A percentile compares a stretch with the other conserved stretches of the same genome.
These are phyloP conservation scores for Hypoxylon intermedium DNA, from an alignment of 495 filamentous ascomycete genomes.

Conservation along the genomic window DNA sequence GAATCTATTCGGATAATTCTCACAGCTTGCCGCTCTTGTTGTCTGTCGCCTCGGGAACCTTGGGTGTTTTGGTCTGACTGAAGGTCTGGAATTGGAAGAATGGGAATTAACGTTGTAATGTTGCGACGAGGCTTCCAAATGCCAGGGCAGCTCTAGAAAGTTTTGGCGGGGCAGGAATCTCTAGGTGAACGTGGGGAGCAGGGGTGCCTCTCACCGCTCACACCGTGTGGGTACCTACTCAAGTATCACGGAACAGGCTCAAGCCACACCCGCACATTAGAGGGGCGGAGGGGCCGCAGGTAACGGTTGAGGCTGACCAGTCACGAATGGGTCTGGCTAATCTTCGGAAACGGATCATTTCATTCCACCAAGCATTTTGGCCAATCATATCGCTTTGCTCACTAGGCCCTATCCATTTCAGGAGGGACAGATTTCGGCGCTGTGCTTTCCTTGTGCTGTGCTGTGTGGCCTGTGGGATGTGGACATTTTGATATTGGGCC, in stretches of 20 bases:
- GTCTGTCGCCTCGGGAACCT: too few species aligned
- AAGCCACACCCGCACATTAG: too few species aligned
- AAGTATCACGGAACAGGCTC: too few species aligned
- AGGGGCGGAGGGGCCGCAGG: too few species aligned
- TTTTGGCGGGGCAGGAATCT: constrained; percentile 54
- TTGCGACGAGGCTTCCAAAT: constrained; percentile 27
- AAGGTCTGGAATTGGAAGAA: too few species aligned
- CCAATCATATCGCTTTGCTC: constrained; percentile 19
- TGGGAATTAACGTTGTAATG: too few species aligned
- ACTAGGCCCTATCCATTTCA: constrained; percentile 30
- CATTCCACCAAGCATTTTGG: constrained; percentile 1
- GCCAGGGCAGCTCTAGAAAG: constrained; percentile 20
- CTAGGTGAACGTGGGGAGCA: constrained; percentile 24
- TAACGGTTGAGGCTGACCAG: constrained; percentile 6
- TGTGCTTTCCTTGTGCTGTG: constrained; percentile 2
- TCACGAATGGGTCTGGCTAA: constrained; percentile 8
- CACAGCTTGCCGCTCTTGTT: too few species aligned
- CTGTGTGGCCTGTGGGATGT: constrained; percentile 1
- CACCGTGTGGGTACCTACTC: not conserved
- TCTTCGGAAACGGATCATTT: constrained; percentile 33
- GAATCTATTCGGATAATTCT: not conserved
- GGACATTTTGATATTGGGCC: constrained; percentile 23
- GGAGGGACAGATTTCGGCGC: constrained; percentile 46
- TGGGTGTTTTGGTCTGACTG: too few species aligned
- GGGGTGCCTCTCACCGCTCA: constrained; percentile 13